Base-by-base conservation (phyloP, 352 stramenopile genomes). In the Labyrinthula sp. region DNA sequence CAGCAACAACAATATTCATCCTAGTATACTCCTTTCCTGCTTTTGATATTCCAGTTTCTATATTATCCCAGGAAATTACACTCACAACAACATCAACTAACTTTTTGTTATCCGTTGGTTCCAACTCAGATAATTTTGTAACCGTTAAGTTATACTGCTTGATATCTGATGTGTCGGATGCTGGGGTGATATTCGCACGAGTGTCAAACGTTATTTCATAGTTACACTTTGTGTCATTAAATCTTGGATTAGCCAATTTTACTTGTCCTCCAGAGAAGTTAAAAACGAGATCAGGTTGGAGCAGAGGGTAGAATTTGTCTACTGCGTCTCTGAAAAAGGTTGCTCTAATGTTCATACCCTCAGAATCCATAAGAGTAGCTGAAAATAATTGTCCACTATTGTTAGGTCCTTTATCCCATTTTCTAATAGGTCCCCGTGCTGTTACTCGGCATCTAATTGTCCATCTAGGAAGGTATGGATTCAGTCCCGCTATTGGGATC, bases 261-360 rank as follows among this genome's bases (percentile, higher is more conserved):
- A 95, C 66, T 46, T 82, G 76, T 14, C 85, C 89, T 29, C 79
- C 82, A 1, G 68, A 69, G 54, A 97, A 93, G 56, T 73, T 92
- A 58, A 93, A 95, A 1, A 95, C 74, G 24, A 61, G 60, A 10
- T 77, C 72, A 3, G 69, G 59, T 58, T 85, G 45, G 25, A 99
- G 62, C 9, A 83, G 50, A 29, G 79, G 66, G 65, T 92, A 91
- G 50, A 92, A 97, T 57, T 91, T 92, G 55, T 96, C 86, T 10
- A 93, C 83, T 0, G 75, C 81, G 38, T 96, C 89, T 54, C 95
- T 95, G 64, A 99, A 99, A 57, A 99, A 90, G 15, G 90, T 99
- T 35, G 69, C 82, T 33, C 82, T 77, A 45, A 99, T 94, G 64
- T 97, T 88, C 14, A 75, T 79, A 21, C 81, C 85, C 23, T 77